Conservation (phyloP, 1,139 yeast genomes). For the Scheffersomyces parashehatae region DNA sequence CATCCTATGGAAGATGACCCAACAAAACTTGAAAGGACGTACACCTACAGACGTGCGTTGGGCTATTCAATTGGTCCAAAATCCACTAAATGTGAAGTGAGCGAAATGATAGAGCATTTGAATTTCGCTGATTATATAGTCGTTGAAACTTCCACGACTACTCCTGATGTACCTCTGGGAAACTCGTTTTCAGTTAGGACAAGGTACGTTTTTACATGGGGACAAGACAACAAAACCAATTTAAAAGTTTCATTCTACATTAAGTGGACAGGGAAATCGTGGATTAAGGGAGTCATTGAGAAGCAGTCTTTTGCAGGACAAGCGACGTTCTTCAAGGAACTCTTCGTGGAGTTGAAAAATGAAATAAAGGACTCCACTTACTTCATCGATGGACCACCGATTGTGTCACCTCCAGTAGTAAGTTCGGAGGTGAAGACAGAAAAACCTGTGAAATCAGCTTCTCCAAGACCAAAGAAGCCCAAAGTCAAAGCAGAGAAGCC, state of each 20-base stretch:
- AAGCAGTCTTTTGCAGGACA: slow-evolving; percentile 53
- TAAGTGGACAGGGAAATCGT: slow-evolving; percentile 57
- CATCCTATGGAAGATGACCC: slow-evolving; percentile 33
- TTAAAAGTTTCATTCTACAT: slow-evolving; percentile 45
- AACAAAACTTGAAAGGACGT: slow-evolving; percentile 33
- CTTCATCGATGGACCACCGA: slow-evolving; percentile 20
- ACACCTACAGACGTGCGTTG: slow-evolving; percentile 46
- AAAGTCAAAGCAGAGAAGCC: slow-evolving; percentile 1
- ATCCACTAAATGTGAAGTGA: slow-evolving; percentile 52
- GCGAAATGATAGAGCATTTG: slow-evolving; percentile 43
- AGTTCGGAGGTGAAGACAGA: not conserved
- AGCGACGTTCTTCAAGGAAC: slow-evolving; percentile 35
- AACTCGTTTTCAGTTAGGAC: slow-evolving; percentile 53
- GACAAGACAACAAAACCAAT: slow-evolving; percentile 37
- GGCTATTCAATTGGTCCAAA: slow-evolving; percentile 61
- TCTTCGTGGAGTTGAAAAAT: slow-evolving; percentile 27
- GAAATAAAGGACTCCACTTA: slow-evolving; percentile 30
- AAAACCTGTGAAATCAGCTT: slow-evolving; percentile 5
- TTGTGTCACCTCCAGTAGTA: slow-evolving; percentile 4
- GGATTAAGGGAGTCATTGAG: slow-evolving; percentile 58
- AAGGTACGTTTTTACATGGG: slow-evolving; percentile 52
- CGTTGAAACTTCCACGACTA: slow-evolving; percentile 40
- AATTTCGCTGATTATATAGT: slow-evolving; percentile 40
- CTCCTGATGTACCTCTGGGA: slow-evolving; percentile 67
- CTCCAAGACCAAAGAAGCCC: not conserved